Evolutionary conservation across 352 stramenopile species (phyloP), one percentile per base, ranked within the genome.

Genomic region (Nothophytophthora sp.): DNA sequence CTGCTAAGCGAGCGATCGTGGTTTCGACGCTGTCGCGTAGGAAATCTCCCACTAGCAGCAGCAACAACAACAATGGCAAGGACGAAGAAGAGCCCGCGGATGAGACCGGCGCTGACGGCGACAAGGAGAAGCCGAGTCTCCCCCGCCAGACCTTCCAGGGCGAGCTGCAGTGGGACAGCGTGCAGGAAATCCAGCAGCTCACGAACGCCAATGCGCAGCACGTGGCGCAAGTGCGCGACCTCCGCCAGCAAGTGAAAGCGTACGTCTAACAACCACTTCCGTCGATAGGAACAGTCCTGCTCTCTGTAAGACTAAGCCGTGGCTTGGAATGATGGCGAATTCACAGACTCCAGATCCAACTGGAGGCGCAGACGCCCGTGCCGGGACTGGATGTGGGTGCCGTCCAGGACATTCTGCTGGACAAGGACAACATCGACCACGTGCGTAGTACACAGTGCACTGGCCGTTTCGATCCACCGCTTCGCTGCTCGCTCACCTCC

Each of bases 321-420:
- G n/a, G 16, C n/a, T 30, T 23, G 22, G 2, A 8, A 18, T 27
- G 3, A 3, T 2, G 19, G 9, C 38, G 12, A 45, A 44, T 35
- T n/a, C n/a, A n/a, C n/a, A 90, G 79, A 2, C 52, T 90, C 19
- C 70, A 93, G 59, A 78, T 93, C 34, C 70, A 88, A 24, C 52
- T 88, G 1, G 82, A 93, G 32, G 80, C 70, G 5, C 50, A 87
- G n/a, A 47, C 74, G 18, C 80, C 82, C 4, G 70, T 93, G 1
- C 76, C 82, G 37, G 82, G 82, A 7, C 36, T 91, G 10, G 64
- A 88, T 37, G 50, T 68, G 1, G 63, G 72, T 2, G 50, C 67
- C 7, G 48, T 91, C 16, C 64, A 88, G 25, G 76, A 88, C 16
- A 68, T 90, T 28, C 39, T 92, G 5, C 59, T 88, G 6, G 80